A percentile compares a stretch with the other conserved stretches of the same genome.
These are phyloP conservation scores for Arxiozyma telluris DNA, from an alignment of 1,139 yeast genomes.

Conservation along the genomic window DNA sequence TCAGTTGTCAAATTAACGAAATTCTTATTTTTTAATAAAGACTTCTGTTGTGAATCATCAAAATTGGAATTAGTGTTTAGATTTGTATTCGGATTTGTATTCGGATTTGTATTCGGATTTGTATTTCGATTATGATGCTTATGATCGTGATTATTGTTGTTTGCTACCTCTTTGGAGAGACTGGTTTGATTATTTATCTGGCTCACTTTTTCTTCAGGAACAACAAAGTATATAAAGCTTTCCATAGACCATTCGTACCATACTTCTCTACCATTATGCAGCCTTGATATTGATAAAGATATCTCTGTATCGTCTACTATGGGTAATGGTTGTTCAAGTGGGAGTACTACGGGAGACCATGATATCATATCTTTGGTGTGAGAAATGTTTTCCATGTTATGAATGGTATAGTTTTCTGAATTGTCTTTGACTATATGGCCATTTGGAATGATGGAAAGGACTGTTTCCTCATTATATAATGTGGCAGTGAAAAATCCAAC, in stretches of 20 bases:
- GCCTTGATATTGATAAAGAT: constrained; percentile 38
- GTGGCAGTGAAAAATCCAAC: constrained; percentile 66
- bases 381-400: constrained; percentile 5
- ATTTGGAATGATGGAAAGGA: constrained; percentile 48
- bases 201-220: constrained; percentile 17
- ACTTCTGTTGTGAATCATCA: neutral
- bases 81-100: neutral
- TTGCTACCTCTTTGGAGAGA: neutral
- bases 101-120: too few species aligned
- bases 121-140: neutral
- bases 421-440: constrained; percentile 13
- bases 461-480: constrained; percentile 46
- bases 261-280: constrained; percentile 32
- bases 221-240: constrained; percentile 37
- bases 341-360: constrained; percentile 73
- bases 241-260: constrained; percentile 75
- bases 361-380: constrained; percentile 48
- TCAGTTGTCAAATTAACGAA: neutral
- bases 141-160: neutral
- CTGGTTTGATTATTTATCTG: neutral
- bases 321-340: constrained; percentile 44
- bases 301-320: constrained; percentile 47
- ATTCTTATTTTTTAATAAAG: neutral
- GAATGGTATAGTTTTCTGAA: constrained; percentile 6
- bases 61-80: neutral